These are phyloP conservation scores for Scalesia atractyloides DNA, from an alignment of 129 eudicot species.

Conservation along the genomic window DNA sequence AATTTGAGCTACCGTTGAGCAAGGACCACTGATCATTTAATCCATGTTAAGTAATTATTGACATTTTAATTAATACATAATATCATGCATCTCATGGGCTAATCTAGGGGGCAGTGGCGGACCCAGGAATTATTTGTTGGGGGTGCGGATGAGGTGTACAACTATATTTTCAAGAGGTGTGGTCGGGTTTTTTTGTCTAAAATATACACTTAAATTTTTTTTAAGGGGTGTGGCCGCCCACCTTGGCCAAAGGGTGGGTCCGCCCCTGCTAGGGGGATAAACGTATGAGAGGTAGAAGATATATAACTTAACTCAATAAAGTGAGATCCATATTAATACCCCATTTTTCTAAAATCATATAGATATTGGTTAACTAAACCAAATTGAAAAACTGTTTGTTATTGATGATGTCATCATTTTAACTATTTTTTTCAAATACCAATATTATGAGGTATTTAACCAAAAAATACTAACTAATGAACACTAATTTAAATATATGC, in stretches of 20 bases:
- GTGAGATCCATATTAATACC: neutral
- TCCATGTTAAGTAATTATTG: neutral
- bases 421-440: neutral
- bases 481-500: neutral
- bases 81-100: too few species aligned
- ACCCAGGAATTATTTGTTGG: too few species aligned
- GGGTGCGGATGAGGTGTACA: too few species aligned
- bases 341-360: neutral
- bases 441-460: neutral
- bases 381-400: neutral
- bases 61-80: too few species aligned
- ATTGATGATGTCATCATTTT: neutral
- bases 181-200: too few species aligned
- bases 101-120: too few species aligned
- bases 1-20: constrained; percentile 8
- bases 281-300: neutral
- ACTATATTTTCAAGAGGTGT: too few species aligned
- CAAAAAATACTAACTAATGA: neutral
- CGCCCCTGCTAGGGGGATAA: constrained; percentile 1
- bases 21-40: neutral
- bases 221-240: too few species aligned
- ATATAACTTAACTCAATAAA: neutral
- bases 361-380: neutral
- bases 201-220: too few species aligned
- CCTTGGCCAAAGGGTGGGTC: too few species aligned